Evolutionary conservation across 805 yeast genomes (phyloP).

Genomic region (Saccharomycopsis sp.): DNA sequence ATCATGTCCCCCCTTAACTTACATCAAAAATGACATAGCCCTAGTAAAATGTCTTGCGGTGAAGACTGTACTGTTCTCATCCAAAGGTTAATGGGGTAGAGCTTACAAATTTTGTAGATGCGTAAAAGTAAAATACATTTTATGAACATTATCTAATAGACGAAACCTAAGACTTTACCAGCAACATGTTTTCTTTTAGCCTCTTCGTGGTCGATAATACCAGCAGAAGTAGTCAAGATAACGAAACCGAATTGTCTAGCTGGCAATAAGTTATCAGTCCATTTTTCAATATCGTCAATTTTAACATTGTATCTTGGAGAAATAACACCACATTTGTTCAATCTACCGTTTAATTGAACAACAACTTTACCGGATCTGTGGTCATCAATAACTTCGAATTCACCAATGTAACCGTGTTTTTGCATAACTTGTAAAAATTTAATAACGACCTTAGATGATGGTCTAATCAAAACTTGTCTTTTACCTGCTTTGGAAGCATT

Average conservation of each 20-base stretch:
- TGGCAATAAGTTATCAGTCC: conserved; percentile 98
- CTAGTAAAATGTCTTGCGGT: background rate
- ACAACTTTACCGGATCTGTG: conserved; percentile 99
- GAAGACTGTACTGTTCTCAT: no score
- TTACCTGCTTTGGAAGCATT: conserved; percentile 99
- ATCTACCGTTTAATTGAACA: conserved; percentile 94
- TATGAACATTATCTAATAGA: conserved; percentile 65
- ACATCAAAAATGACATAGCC: background rate
- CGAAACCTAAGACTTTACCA: conserved; percentile 98
- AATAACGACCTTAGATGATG: conserved; percentile 96
- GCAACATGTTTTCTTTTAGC: conserved; percentile 99
- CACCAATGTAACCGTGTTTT: conserved; percentile 98
- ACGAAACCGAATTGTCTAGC: conserved; percentile 99
- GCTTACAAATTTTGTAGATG: no score
- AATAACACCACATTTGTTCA: conserved; percentile 98
- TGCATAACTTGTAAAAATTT: conserved; percentile 95
- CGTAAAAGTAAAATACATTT: conserved; percentile 1
- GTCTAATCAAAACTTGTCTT: conserved; percentile 97
- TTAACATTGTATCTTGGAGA: conserved; percentile 98
- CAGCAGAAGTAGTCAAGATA: conserved; percentile 97
- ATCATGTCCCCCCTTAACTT: no score
- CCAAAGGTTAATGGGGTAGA: no score
- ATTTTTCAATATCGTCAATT: conserved; percentile 91
- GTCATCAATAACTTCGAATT: conserved; percentile 96
- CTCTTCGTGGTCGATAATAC: conserved; percentile 99